Percentiles rank a stretch among this genome's conserved stretches.
phyloP scores from a whole-genome alignment of 2,329 filamentous ascomycete species.

The Eutypella sp. region DNA sequence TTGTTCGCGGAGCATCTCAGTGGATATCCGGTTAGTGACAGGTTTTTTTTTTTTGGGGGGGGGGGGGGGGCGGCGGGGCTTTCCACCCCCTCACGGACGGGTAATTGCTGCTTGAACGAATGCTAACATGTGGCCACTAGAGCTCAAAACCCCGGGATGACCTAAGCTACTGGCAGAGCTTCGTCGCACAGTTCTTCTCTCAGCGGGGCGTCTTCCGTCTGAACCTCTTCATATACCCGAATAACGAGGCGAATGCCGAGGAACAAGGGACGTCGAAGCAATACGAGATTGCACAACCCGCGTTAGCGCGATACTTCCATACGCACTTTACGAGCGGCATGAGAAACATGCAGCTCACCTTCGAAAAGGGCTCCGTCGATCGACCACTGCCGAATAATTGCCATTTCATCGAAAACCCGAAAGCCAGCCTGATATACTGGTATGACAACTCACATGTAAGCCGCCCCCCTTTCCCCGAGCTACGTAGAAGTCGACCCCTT shows the following conservation, averaged over 20 bases:
- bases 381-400: conserved; percentile 56
- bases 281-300: conserved; percentile 79
- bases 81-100: too few relatives aligned
- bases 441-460: conserved; percentile 78
- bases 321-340: conserved; percentile 86
- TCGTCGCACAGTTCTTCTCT: conserved; percentile 80
- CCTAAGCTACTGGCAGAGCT: conserved; percentile 70
- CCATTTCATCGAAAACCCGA: conserved; percentile 70
- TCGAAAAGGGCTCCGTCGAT: conserved; percentile 62
- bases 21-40: conserved; percentile 45
- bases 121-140: conserved; percentile 29
- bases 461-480: conserved; percentile 18
- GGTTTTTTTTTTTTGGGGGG: not conserved
- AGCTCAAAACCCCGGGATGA: conserved; percentile 60
- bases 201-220: conserved; percentile 71
- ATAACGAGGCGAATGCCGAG: conserved; percentile 33
- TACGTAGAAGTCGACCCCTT: too few relatives aligned
- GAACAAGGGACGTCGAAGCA: conserved; percentile 60
- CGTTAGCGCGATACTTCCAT: conserved; percentile 82
- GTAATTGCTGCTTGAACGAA: conserved; percentile 10
- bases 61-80: too few relatives aligned
- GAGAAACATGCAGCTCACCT: conserved; percentile 76
- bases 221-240: conserved; percentile 52
- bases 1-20: conserved; percentile 60
- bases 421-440: conserved; percentile 82